Evolutionary conservation across 305 asterid species (phyloP), one percentile per base, ranked within the genome.

Genomic region (Fraxinus sp.): DNA sequence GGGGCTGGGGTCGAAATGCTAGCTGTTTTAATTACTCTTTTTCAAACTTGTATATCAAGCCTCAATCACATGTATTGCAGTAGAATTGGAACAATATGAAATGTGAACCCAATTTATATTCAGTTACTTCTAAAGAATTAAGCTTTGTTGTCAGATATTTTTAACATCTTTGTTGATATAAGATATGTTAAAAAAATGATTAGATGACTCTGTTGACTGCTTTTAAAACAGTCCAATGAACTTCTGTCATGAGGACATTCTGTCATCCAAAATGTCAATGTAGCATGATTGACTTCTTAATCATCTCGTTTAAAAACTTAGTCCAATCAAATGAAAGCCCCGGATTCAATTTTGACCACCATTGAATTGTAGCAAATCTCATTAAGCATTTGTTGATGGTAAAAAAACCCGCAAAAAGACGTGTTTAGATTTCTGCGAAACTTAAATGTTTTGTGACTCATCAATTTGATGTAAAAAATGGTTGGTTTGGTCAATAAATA

Each of bases 1-100:
- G 14, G n/a, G 36, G 75, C 11, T 59, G 86, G 85, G 76, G 59
- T 80, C 86, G 81, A 36, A 52, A 55, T 22, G 73, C 73, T 66
- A 66, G 73, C 73, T 66, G 73, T 66, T 24, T 2, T 22, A 2
- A 24, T 24, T 66, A 41, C 16, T 22, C 73, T 22, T 66, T 66
- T 30, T 59, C 20, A 57, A 18, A n/a, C 28, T n/a, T 18, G 28
- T 2, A 18, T 18, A 59, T 18, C 32, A 7, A 20, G 70, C 32
- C 32, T 59, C 18, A 18, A 57, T 57, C 68, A 57, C 68, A 55
- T 2, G 16, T 10, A 2, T 10, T 41, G 52, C 52, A 41, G 11
- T 41, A 41, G 52, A 10, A 41, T 41, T 41, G 4, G 52, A 41
- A 41, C 16, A 10, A 41, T 41, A 2, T 18, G 68, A 57, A 1